Conservation (phyloP, 371 early-diverging fungal species). For the Mucor circinelloides region DNA sequence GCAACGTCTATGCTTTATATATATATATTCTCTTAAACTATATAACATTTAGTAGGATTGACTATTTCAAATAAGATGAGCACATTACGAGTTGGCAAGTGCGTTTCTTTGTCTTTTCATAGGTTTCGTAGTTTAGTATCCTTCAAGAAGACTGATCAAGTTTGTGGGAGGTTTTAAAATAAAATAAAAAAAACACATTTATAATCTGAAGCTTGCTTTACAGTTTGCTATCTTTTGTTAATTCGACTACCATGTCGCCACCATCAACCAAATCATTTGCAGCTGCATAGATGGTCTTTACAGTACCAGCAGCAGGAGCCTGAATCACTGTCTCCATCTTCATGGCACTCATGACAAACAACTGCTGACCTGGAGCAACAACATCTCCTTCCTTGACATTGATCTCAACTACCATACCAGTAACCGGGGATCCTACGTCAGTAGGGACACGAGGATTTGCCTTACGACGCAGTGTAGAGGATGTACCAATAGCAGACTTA, state of each 20-base stretch:
- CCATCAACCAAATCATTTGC: conserved; percentile 39
- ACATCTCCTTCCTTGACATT: conserved; percentile 35
- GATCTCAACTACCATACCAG: conserved; percentile 45
- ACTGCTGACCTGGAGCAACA: conserved; percentile 30
- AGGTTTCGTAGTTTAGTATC: no score
- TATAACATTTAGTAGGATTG: no score
- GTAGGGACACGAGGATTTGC: conserved; percentile 24
- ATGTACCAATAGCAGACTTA: conserved; percentile 21
- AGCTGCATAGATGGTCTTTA: conserved; percentile 27
- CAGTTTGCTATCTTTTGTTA: conserved; percentile 32
- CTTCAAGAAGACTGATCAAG: no score
- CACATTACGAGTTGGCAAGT: no score
- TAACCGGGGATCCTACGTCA: conserved; percentile 40
- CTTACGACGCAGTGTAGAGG: conserved; percentile 29
- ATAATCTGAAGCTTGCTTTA: not conserved
- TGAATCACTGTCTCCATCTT: conserved; percentile 50
- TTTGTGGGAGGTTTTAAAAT: no score
- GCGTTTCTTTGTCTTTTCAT: no score
- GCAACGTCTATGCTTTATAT: no score
- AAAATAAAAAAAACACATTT: no score
- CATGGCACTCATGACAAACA: conserved; percentile 50
- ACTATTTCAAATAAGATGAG: no score
- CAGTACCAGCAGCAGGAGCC: conserved; percentile 25
- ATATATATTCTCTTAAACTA: no score
- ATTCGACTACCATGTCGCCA: conserved; percentile 39